Evolutionary conservation across 2,329 filamentous ascomycete genomes (phyloP), one percentile per base, ranked within the genome.

Genomic region (Esteya vermicola): DNA sequence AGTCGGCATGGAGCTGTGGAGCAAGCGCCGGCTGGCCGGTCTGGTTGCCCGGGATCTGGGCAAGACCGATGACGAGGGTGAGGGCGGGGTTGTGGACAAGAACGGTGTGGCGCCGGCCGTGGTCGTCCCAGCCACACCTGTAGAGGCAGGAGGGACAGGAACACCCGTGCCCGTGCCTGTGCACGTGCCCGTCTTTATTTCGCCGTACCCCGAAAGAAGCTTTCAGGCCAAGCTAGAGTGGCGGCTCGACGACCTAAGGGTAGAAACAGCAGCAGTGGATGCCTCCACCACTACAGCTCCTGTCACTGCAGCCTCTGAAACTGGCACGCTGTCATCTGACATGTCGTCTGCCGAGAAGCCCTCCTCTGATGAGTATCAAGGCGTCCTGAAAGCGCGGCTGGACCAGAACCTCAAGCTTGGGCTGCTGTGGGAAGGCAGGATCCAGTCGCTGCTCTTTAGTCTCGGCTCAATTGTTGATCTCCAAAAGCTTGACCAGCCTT

Each of bases 381-480:
- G 88, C 7, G 88, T 96, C 25, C 61, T 98, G 48, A 98, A 96
- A 60, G 81, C 88, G 33, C 75, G 84, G 37, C 67, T 96, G 39
- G 86, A 95, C 55, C 88, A 95, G 62, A 82, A 88, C 49, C 78
- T 85, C 63, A 79, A 80, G 47, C 75, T 95, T 40, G 84, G 86
- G 1, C 57, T 96, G 38, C 62, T 96, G 19, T 98, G 91, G 89
- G 89, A 96, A 57, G 88, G 89, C 3, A 72, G 86, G 40, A 74
- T 93, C 44, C 94, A 96, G 63, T 89, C 93, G 49, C 64, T 98
- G 43, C 69, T 98, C 42, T 93, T 96, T 56, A 93, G 85, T 51
- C 68, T 94, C 32, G 91, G 91, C 9, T 85, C 85, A 42, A 84
- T 78, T 38, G 75, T 98, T 41, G 86, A 93, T 54, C 68, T 91